These are phyloP conservation scores for Alternaria rosae DNA, from an alignment of 2,329 filamentous ascomycete genomes.

Conservation along the genomic window DNA sequence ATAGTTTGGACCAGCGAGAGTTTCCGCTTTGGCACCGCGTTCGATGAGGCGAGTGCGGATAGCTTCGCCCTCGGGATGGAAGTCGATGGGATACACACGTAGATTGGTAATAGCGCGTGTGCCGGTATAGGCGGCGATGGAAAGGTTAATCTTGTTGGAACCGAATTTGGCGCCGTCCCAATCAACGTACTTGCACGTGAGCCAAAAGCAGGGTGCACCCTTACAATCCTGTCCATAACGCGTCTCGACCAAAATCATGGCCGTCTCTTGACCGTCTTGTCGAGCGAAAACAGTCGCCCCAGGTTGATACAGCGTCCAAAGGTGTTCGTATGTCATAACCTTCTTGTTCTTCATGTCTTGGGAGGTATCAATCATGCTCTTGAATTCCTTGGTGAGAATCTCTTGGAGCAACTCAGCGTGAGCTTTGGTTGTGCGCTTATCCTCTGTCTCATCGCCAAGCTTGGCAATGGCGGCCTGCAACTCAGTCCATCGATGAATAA, in stretches of 20 bases:
- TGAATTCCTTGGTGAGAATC: slow-evolving; percentile 52
- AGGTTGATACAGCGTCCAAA: slow-evolving; percentile 57
- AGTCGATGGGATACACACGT: slow-evolving; percentile 54
- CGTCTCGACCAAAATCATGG: slow-evolving; percentile 38
- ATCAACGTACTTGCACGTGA: slow-evolving; percentile 48
- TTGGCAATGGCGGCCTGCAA: slow-evolving; percentile 41
- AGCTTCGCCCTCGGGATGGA: slow-evolving; percentile 51
- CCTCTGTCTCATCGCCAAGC: slow-evolving; percentile 36
- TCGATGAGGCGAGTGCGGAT: slow-evolving; percentile 53
- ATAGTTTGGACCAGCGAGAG: slow-evolving; percentile 59
- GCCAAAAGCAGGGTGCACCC: slow-evolving; percentile 48
- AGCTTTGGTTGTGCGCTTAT: slow-evolving; percentile 41
- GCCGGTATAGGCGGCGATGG: slow-evolving; percentile 45
- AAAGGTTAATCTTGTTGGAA: slow-evolving; percentile 36
- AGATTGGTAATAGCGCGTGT: slow-evolving; percentile 55
- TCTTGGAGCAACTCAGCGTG: slow-evolving; percentile 52
- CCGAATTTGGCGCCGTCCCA: slow-evolving; percentile 50
- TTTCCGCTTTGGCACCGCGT: slow-evolving; percentile 57
- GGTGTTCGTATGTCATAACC: slow-evolving; percentile 52
- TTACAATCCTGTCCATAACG: slow-evolving; percentile 45
- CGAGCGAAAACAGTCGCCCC: slow-evolving; percentile 38
- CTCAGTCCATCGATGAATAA: slow-evolving; percentile 70
- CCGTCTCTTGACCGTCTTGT: slow-evolving; percentile 49
- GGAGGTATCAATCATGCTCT: slow-evolving; percentile 50
- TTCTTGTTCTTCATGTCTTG: slow-evolving; percentile 51